Evolutionary conservation across 2,329 filamentous ascomycete species (phyloP).

Genomic region (Trichoderma aggressivum): DNA sequence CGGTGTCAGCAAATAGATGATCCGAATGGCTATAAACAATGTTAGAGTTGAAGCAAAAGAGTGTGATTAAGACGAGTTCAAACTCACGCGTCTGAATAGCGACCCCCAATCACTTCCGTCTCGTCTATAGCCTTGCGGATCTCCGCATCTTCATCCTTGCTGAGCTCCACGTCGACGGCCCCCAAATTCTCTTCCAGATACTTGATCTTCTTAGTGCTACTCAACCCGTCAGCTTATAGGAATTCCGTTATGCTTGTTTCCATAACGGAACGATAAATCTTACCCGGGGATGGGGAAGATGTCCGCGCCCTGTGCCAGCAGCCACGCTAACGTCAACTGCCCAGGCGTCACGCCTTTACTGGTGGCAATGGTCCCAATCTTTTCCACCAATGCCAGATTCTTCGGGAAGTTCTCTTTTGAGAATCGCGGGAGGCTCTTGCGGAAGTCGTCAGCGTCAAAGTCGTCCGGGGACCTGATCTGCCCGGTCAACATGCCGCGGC

Average conservation of each 20-base stretch:
- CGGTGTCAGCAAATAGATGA: neutral
- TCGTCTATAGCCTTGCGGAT: slow-evolving; percentile 31
- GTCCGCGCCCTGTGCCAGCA: slow-evolving; percentile 57
- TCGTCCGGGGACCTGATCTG: slow-evolving; percentile 44
- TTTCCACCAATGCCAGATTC: slow-evolving; percentile 52
- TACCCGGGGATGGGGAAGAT: slow-evolving; percentile 55
- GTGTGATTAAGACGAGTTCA: rapidly evolving
- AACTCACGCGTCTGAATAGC: slow-evolving; percentile 23
- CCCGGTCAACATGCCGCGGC: slow-evolving; percentile 56
- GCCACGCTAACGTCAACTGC: slow-evolving; percentile 62
- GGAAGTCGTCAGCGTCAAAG: slow-evolving; percentile 42
- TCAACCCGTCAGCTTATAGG: neutral
- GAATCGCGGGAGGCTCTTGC: slow-evolving; percentile 24
- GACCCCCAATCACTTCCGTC: slow-evolving; percentile 28
- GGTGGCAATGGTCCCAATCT: slow-evolving; percentile 47
- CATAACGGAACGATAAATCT: neutral
- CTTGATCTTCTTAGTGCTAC: slow-evolving; percentile 42
- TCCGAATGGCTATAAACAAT: neutral
- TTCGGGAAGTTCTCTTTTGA: slow-evolving; percentile 32
- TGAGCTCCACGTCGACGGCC: slow-evolving; percentile 33
- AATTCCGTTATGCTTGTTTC: neutral
- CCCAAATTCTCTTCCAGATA: slow-evolving; percentile 46
- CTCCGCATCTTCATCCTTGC: slow-evolving; percentile 33
- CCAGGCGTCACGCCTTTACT: slow-evolving; percentile 52
- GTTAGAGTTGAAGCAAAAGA: neutral